These are phyloP conservation scores for Hyaloperonospora arabidopsidis DNA, from an alignment of 352 stramenopile species.

Conservation along the genomic window DNA sequence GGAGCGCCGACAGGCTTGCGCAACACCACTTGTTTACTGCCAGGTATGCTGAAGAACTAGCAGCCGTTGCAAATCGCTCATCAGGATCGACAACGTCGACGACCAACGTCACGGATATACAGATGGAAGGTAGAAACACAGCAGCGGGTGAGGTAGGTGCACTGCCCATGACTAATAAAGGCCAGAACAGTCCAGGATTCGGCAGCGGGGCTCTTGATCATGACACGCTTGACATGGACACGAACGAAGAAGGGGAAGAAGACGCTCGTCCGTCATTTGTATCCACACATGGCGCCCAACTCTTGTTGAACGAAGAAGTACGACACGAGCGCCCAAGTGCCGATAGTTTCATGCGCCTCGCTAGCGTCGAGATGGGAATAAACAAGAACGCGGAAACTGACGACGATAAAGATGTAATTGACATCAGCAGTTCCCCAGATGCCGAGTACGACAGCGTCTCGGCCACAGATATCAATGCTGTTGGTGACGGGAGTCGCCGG, in stretches of 20 bases:
- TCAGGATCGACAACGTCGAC: constrained; percentile 17
- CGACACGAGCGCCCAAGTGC: constrained; percentile 43
- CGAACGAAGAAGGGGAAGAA: constrained; percentile 21
- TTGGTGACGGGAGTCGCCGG: constrained; percentile 3
- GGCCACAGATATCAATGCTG: neutral
- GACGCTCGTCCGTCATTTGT: constrained; percentile 60
- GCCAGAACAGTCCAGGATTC: constrained; percentile 9
- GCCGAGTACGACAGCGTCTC: constrained; percentile 1
- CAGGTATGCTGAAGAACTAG: constrained; percentile 39
- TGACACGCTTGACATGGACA: constrained; percentile 16
- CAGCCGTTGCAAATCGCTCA: constrained; percentile 18
- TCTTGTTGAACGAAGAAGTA: constrained; percentile 28
- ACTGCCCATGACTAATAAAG: constrained; percentile 3
- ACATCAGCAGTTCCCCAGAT: constrained; percentile 3
- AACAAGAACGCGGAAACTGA: constrained; percentile 22
- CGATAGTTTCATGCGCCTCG: constrained; percentile 73
- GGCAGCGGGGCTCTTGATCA: constrained; percentile 6
- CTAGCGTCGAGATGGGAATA: constrained; percentile 47
- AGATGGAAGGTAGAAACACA: constrained; percentile 5
- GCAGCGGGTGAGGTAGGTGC: constrained; percentile 9
- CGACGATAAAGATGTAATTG: constrained; percentile 17
- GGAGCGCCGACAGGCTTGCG: constrained; percentile 35
- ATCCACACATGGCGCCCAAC: constrained; percentile 53
- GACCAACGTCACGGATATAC: constrained; percentile 11
- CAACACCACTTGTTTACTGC: constrained; percentile 39